Evolutionary conservation across 768 basidiomycete species (phyloP).

Genomic region (Pleurotus tuber-regium): DNA sequence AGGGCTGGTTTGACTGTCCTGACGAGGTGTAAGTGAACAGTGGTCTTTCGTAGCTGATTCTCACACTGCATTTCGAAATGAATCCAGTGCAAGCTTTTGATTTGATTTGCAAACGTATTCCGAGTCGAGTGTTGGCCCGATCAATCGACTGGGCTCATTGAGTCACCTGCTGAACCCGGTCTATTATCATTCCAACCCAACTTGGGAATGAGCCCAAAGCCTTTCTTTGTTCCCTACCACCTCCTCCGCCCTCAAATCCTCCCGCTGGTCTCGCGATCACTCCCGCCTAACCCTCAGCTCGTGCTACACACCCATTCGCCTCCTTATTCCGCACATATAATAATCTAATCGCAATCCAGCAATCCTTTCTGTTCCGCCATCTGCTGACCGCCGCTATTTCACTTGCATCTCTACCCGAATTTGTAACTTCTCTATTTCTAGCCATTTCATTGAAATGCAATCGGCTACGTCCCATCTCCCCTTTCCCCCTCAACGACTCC

Average conservation of each 20-base stretch:
- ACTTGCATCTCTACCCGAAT: neutral
- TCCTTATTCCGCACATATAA: neutral
- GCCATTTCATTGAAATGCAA: slow-evolving; percentile 1
- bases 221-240: slow-evolving; percentile 5
- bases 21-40: neutral
- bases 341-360: slow-evolving; percentile 7
- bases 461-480: neutral
- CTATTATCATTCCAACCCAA: slow-evolving; percentile 1
- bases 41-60: neutral
- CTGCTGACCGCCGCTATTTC: neutral
- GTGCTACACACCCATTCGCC: too few species aligned
- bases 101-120: neutral
- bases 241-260: neutral
- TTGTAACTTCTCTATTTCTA: neutral
- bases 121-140: neutral
- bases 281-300: slow-evolving; percentile 2
- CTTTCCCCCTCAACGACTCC: neutral
- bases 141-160: neutral
- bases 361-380: slow-evolving; percentile 1
- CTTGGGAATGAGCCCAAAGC: neutral
- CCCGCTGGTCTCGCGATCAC: slow-evolving; percentile 7
- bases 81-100: neutral
- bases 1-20: neutral
- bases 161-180: neutral
- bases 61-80: neutral